Evolutionary conservation across 345 rosid species (phyloP).

Genomic region (Euphorbia tirucalli): DNA sequence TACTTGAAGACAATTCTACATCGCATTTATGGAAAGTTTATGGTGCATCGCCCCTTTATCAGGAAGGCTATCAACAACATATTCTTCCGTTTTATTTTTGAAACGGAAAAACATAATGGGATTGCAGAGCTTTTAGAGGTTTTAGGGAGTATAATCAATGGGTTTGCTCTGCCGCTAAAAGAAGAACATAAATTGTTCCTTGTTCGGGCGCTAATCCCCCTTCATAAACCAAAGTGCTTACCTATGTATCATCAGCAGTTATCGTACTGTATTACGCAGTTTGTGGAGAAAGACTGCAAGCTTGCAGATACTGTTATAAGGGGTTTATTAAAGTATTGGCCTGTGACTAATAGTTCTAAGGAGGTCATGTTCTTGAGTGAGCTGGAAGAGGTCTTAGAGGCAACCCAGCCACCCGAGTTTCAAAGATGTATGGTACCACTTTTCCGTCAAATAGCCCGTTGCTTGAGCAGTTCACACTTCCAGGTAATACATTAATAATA

Average conservation of each 20-base stretch:
- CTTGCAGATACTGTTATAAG: constrained; percentile 60
- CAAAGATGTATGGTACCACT: constrained; percentile 68
- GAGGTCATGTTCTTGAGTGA: constrained; percentile 70
- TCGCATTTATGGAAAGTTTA: constrained; percentile 68
- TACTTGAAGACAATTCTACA: constrained; percentile 66
- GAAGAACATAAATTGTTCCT: constrained; percentile 75
- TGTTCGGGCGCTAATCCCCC: constrained; percentile 59
- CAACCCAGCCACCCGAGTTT: constrained; percentile 67
- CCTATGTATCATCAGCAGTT: constrained; percentile 69
- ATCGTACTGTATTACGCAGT: constrained; percentile 63
- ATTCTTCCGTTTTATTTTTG: constrained; percentile 59
- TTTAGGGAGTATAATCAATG: constrained; percentile 71
- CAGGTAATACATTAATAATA: constrained; percentile 44
- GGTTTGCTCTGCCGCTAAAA: constrained; percentile 71
- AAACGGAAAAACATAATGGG: constrained; percentile 73
- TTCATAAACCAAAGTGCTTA: constrained; percentile 69
- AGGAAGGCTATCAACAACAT: constrained; percentile 67
- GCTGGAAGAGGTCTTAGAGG: constrained; percentile 70
- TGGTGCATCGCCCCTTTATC: constrained; percentile 72
- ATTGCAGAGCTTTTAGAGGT: constrained; percentile 70
- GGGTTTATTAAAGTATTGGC: constrained; percentile 68
- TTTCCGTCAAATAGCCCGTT: constrained; percentile 61
- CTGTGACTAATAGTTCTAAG: constrained; percentile 65
- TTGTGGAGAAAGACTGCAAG: constrained; percentile 70
- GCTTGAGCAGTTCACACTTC: constrained; percentile 70